Percentiles rank a stretch among this genome's conserved stretches.
phyloP scores from a whole-genome alignment of 164 flowering plant species.

The Brasenia schreberi region DNA sequence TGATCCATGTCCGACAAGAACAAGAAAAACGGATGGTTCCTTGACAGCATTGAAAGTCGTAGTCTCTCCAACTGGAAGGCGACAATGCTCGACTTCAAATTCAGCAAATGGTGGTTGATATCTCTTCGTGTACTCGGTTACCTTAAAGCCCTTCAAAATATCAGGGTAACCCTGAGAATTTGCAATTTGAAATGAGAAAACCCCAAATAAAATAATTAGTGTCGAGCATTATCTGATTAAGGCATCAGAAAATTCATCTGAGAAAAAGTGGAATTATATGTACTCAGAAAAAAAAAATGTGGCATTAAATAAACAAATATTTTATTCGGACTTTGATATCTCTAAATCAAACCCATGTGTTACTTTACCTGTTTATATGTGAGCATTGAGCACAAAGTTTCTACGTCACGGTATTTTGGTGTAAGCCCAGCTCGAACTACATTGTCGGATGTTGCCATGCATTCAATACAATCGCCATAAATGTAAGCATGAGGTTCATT shows the following conservation, averaged over 20 bases:
- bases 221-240: no score
- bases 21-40: constrained; percentile 68
- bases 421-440: constrained; percentile 98
- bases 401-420: constrained; percentile 65
- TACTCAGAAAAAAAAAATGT: no score
- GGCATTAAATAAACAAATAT: no score
- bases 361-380: constrained; percentile 67
- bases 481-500: constrained; percentile 95
- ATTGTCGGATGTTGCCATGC: constrained; percentile 98
- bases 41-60: constrained; percentile 39
- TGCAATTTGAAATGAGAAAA: neutral
- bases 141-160: constrained; percentile 45
- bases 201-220: no score
- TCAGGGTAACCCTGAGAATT: constrained; percentile 64
- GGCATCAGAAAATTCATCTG: no score
- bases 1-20: constrained; percentile 45
- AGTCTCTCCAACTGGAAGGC: constrained; percentile 37
- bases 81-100: constrained; percentile 82
- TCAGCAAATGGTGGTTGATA: constrained; percentile 85
- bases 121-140: constrained; percentile 37
- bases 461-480: constrained; percentile 75
- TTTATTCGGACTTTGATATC: no score
- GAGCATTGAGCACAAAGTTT: constrained; percentile 84
- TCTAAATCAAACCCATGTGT: no score
- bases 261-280: no score